phyloP scores from a whole-genome alignment of 805 yeast species.

The Schwanniomyces yamadae region DNA sequence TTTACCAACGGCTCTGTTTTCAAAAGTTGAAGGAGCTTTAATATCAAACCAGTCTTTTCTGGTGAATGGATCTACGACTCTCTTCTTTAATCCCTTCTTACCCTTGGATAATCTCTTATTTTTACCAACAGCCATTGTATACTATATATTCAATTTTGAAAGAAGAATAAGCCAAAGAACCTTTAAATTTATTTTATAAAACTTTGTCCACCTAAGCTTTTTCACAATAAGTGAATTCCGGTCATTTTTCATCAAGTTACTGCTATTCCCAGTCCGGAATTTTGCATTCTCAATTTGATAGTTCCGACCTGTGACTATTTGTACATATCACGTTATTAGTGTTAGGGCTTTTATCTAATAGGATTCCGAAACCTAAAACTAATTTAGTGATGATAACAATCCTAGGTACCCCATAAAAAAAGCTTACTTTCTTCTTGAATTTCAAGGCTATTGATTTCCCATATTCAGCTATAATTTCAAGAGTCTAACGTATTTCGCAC shows the following conservation, averaged over 20 bases:
- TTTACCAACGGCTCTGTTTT: constrained; percentile 95
- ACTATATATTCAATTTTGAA: constrained; percentile 3
- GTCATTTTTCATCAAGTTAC: background rate
- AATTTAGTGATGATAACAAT: too few species aligned
- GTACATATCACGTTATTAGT: background rate
- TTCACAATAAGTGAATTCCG: constrained; percentile 1
- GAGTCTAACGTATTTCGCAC: too few species aligned
- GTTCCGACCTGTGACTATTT: background rate
- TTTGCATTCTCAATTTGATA: background rate
- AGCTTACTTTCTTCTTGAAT: too few species aligned
- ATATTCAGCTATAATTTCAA: too few species aligned
- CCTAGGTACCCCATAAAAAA: too few species aligned
- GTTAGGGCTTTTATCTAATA: background rate
- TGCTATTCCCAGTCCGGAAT: background rate
- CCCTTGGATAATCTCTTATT: constrained; percentile 81
- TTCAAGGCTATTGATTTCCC: too few species aligned
- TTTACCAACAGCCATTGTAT: constrained; percentile 77
- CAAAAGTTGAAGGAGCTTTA: constrained; percentile 96
- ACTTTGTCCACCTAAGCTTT: constrained; percentile 1
- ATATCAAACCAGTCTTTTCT: constrained; percentile 96
- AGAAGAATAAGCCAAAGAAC: too few species aligned
- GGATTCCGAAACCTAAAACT: background rate
- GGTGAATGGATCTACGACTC: constrained; percentile 97
- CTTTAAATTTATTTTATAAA: constrained; percentile 3
- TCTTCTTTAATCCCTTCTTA: constrained; percentile 96